These are phyloP conservation scores for Ochetophila trinervis DNA, from an alignment of 306 rosid species.

Conservation along the genomic window DNA sequence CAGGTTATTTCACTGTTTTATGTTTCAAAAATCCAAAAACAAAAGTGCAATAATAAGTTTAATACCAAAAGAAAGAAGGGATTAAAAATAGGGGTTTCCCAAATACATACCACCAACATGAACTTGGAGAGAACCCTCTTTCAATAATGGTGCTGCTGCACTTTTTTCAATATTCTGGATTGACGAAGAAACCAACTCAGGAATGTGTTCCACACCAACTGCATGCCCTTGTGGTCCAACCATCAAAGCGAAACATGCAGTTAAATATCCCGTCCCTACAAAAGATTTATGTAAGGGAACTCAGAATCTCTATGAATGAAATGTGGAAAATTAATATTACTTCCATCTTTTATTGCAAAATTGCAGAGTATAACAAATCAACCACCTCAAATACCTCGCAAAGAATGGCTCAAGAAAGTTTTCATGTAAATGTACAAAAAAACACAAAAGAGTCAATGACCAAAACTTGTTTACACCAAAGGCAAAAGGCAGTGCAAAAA, in stretches of 20 bases:
- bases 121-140: conserved; percentile 77
- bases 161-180: conserved; percentile 64
- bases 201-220: conserved; percentile 92
- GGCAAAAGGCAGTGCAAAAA: background rate
- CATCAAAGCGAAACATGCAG: conserved; percentile 92
- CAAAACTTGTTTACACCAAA: too few relatives aligned
- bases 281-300: conserved; percentile 10
- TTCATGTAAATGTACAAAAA: too few relatives aligned
- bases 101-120: conserved; percentile 65
- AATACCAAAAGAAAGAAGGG: background rate
- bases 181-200: conserved; percentile 79
- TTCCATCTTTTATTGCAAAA: background rate
- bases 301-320: conserved; percentile 2
- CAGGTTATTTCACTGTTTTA: too few relatives aligned
- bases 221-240: conserved; percentile 80
- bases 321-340: background rate
- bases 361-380: background rate
- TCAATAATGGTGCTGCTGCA: conserved; percentile 64
- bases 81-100: background rate
- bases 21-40: background rate
- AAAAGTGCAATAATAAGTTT: background rate
- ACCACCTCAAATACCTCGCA: too few relatives aligned
- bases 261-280: conserved; percentile 89
- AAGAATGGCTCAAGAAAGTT: too few relatives aligned
- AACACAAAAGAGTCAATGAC: too few relatives aligned